Evolutionary conservation across 2,329 filamentous ascomycete genomes (phyloP), one percentile per base, ranked within the genome.

Genomic region (Sporothrix dimorphospora): DNA sequence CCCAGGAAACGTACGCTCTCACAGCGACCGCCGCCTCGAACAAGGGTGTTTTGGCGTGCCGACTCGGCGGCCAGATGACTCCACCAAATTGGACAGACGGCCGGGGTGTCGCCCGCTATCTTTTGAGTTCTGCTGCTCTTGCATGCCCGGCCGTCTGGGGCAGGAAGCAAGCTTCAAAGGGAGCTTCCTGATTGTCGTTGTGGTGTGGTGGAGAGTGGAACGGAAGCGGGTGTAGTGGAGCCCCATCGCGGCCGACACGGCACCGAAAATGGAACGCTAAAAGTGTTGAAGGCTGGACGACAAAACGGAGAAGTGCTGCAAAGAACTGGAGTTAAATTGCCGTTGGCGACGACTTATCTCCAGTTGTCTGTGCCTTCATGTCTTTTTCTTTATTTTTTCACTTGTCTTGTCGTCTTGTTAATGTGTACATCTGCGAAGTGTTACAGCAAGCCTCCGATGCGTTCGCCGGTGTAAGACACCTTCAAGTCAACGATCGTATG

Each of bases 261-360:
- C 51, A 55, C 51, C 51, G 51, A 55, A 55, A 16, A 55, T 55
- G 24, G 47, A n/a, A 51, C 47, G 47, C 47, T 51, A 51, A 51
- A 49, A 16, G 47, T 51, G 47, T 4, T 51, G 47, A n/a, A 51
- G 47, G 51, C 24, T 3, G 51, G 24, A 55, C 51, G 21, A 55
- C 21, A 16, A 4, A 24, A 16, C 14, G 9, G 42, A 19, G 14
- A 34, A 34, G 30, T 3, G 16, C 42, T 5, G 19, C 42, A 19
- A 51, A n/a, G 19, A 16, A 7, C 55, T 61, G 55, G 55, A 38
- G 55, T 38, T 61, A 61, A 61, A 34, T 19, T 40, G 34, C 34
- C 57, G 57, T 21, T 61, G 57, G 57, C 8, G n/a, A 14, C 4
- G 19, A 40, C n/a, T 61, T 40, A 61, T 61, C 34, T 61, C 34